Percentiles rank a stretch among this genome's conserved stretches.
These are phyloP conservation scores for Trametes cinnabarina DNA, from an alignment of 768 basidiomycete genomes.

Conservation along the genomic window DNA sequence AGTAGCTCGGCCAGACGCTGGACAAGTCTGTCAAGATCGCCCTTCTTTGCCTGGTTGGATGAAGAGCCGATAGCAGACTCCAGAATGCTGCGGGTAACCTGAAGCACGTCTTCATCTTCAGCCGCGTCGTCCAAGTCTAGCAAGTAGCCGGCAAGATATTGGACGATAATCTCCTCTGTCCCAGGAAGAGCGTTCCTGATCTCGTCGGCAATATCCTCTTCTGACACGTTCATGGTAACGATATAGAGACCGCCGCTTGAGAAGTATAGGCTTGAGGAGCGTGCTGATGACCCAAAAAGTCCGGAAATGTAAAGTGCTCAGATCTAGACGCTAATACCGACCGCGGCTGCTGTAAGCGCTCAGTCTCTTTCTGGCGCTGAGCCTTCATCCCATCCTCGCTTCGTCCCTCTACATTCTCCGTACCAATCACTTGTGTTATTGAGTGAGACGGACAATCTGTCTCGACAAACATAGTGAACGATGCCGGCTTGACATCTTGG, in stretches of 20 bases:
- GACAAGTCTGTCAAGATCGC: slow-evolving; percentile 67
- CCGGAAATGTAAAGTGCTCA: background rate
- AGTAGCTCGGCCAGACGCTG: slow-evolving; percentile 57
- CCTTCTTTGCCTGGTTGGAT: slow-evolving; percentile 32
- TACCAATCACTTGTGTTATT: too few species aligned
- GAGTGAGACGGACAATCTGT: too few species aligned
- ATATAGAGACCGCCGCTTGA: background rate
- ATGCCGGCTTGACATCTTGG: too few species aligned
- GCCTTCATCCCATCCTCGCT: too few species aligned
- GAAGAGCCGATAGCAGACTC: slow-evolving; percentile 64
- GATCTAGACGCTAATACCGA: background rate
- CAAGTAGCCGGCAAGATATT: slow-evolving; percentile 85
- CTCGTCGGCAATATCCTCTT: slow-evolving; percentile 69
- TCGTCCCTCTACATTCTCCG: too few species aligned
- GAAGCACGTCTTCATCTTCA: slow-evolving; percentile 85
- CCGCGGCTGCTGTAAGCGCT: too few species aligned
- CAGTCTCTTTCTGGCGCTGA: too few species aligned
- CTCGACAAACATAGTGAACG: too few species aligned
- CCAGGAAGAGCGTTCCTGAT: slow-evolving; percentile 69
- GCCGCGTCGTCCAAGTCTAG: slow-evolving; percentile 87
- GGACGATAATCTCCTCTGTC: slow-evolving; percentile 81
- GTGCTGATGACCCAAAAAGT: too few species aligned
- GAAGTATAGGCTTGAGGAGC: too few species aligned
- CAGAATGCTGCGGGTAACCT: slow-evolving; percentile 69
- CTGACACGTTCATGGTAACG: slow-evolving; percentile 10